Percentiles rank a stretch among this genome's conserved stretches.
Evolutionary conservation across 1,139 yeast genomes (phyloP).

Genomic region (Geotrichum europaeum): DNA sequence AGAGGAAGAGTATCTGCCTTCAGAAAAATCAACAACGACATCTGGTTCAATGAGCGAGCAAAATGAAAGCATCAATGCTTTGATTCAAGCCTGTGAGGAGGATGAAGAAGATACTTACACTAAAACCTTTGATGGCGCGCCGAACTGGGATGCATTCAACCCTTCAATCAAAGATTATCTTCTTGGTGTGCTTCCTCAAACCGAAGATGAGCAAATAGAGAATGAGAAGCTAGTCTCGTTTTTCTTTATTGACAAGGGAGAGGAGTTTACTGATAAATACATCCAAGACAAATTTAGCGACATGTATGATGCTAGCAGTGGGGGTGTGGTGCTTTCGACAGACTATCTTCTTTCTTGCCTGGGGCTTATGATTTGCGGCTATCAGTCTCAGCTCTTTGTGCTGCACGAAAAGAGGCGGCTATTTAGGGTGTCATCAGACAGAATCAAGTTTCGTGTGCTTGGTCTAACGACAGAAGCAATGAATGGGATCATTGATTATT

Average conservation of each 20-base stretch:
- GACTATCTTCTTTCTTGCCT: slow-evolving; percentile 14
- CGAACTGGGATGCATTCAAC: slow-evolving; percentile 12
- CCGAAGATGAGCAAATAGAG: background rate
- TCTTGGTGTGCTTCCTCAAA: slow-evolving; percentile 1
- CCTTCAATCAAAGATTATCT: slow-evolving; percentile 2
- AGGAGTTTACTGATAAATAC: slow-evolving; percentile 11
- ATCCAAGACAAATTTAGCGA: slow-evolving; percentile 3
- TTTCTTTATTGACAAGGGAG: slow-evolving; percentile 11
- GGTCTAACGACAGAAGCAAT: slow-evolving; percentile 22
- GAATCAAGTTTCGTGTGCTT: slow-evolving; percentile 18
- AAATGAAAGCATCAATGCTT: background rate
- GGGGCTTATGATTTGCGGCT: slow-evolving; percentile 12
- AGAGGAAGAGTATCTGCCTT: background rate
- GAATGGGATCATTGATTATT: slow-evolving; percentile 19
- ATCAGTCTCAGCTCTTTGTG: slow-evolving; percentile 12
- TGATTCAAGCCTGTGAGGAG: background rate
- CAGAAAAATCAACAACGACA: background rate
- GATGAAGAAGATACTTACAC: background rate
- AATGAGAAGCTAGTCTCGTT: slow-evolving; percentile 4
- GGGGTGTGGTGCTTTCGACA: slow-evolving; percentile 3
- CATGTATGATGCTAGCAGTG: slow-evolving; percentile 4
- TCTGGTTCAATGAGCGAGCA: background rate
- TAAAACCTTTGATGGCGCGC: background rate
- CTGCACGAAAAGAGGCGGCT: slow-evolving; percentile 5
- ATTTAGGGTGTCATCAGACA: slow-evolving; percentile 6